Percentiles rank a stretch among this genome's conserved stretches.
phyloP scores from a whole-genome alignment of 305 asterid species.

The Withania somnifera region DNA sequence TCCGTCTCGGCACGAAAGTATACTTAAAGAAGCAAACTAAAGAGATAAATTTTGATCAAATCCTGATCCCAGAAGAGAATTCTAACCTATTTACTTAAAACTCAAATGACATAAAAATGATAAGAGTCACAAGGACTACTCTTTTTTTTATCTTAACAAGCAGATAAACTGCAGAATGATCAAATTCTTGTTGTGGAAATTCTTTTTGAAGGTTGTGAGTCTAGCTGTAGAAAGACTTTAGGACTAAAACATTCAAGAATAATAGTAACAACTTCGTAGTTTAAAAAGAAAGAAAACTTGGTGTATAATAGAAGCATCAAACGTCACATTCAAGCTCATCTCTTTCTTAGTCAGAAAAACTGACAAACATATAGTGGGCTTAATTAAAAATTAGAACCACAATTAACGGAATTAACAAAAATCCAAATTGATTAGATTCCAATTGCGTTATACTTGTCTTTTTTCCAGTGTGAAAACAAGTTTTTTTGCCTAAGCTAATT shows the following conservation, averaged over 20 bases:
- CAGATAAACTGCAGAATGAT: no score
- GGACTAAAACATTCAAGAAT: neutral
- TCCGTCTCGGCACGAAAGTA: neutral
- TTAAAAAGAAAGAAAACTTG: neutral
- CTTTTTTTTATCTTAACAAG: no score
- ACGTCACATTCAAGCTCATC: slow-evolving; percentile 27
- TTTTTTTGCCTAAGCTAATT: neutral
- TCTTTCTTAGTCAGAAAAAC: slow-evolving; percentile 17
- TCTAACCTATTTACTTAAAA: neutral
- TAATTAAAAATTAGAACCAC: slow-evolving; percentile 16
- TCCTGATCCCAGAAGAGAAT: neutral
- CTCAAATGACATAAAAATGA: no score
- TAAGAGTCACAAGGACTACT: no score
- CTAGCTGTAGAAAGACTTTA: neutral
- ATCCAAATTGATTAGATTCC: slow-evolving; percentile 34
- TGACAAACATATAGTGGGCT: slow-evolving; percentile 27
- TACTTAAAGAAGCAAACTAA: neutral
- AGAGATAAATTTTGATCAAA: neutral
- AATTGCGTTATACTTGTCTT: slow-evolving; percentile 24
- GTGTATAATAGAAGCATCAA: neutral
- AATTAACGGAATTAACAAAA: slow-evolving; percentile 21
- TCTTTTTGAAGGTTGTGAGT: neutral
- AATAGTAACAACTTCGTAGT: slow-evolving; percentile 2
- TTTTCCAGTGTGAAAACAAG: slow-evolving; percentile 13
- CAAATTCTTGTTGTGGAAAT: no score